Base-by-base conservation (phyloP, 2,329 filamentous ascomycete species). In the Ilyonectria mors-panacis region DNA sequence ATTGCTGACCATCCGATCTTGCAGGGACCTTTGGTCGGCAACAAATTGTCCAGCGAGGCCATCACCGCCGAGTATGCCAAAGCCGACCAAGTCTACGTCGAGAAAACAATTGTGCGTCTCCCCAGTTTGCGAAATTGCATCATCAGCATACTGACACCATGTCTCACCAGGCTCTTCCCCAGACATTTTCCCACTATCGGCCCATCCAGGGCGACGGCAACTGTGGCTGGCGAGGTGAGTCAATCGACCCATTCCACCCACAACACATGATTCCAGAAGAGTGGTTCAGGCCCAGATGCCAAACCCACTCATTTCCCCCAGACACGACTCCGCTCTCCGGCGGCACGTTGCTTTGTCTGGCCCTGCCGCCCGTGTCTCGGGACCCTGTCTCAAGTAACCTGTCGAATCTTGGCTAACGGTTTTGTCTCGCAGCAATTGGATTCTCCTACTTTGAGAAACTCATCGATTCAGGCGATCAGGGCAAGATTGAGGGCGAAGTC, bases 211-310 rank as follows among this genome's bases (percentile, higher is more conserved):
- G 96, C 59, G 95, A 98, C 82, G 96, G 96, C 66, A 97, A 97
- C 79, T 98, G 96, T 82, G 96, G 95, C 76, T 98, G 96, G 95
- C 90, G 95, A 92, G 96, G 95, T 98, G 87, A 85, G 91, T 84
- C 66, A 64, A 73, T 70, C 71, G 59, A 44, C 33, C 60, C 53
- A 65, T 57, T 60, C n/a, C 26, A 26, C 4, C 64, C 44, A 53
- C 57, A 53, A 62, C 45, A 47, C 42, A 53, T 37, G 57, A 42
- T 67, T 53, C 58, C 50, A 42, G 48, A 48, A 51, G 8, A 15
- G 55, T 17, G 55, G 55, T 48, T 37, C 28, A 55, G 58, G 35
- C 48, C 57, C 57, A 59, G 57, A 58, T 69, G 44, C 51, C 50
- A 48, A 65, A 53, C 50, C 44, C 23, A 26, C 63, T 37, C 61